A percentile compares a stretch with the other conserved stretches of the same genome.
phyloP scores from a whole-genome alignment of 805 yeast genomes.

The Candida koratica region DNA sequence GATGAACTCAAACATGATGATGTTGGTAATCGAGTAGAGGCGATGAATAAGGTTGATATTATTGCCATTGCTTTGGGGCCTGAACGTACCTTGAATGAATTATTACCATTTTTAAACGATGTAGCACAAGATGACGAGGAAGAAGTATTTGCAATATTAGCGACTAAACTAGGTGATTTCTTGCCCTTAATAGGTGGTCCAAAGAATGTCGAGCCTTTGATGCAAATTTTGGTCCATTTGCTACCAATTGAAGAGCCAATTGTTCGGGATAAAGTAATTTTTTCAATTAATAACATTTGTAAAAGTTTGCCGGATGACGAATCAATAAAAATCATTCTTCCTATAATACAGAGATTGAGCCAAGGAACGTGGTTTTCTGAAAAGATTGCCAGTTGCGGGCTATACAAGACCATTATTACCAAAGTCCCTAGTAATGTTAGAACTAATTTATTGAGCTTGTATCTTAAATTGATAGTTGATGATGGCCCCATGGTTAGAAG shows the following conservation, averaged over 20 bases:
- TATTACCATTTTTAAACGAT: slow-evolving; percentile 84
- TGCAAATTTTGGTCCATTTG: slow-evolving; percentile 70
- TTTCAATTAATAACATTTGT: slow-evolving; percentile 71
- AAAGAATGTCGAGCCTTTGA: slow-evolving; percentile 45
- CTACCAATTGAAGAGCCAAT: slow-evolving; percentile 95
- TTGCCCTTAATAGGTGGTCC: slow-evolving; percentile 87
- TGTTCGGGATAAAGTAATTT: slow-evolving; percentile 92
- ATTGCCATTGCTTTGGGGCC: slow-evolving; percentile 94
- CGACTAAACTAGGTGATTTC: slow-evolving; percentile 84
- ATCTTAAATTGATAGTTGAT: slow-evolving; percentile 70
- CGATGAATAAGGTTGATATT: slow-evolving; percentile 90
- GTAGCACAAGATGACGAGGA: slow-evolving; percentile 97
- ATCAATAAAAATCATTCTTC: slow-evolving; percentile 62
- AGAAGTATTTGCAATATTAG: slow-evolving; percentile 91
- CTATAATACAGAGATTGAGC: slow-evolving; percentile 71
- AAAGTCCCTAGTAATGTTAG: slow-evolving; percentile 55
- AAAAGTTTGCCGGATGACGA: slow-evolving; percentile 59
- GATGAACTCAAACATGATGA: slow-evolving; percentile 98
- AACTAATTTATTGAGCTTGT: slow-evolving; percentile 60
- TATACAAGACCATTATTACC: slow-evolving; percentile 66
- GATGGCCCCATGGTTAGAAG: slow-evolving; percentile 98
- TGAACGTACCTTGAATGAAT: slow-evolving; percentile 83
- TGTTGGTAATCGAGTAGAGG: slow-evolving; percentile 86
- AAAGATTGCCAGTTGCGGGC: slow-evolving; percentile 87
- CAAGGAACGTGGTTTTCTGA: slow-evolving; percentile 93